Evolutionary conservation across 2,329 filamentous ascomycete genomes (phyloP).

Genomic region (Grosmannia clavigera): DNA sequence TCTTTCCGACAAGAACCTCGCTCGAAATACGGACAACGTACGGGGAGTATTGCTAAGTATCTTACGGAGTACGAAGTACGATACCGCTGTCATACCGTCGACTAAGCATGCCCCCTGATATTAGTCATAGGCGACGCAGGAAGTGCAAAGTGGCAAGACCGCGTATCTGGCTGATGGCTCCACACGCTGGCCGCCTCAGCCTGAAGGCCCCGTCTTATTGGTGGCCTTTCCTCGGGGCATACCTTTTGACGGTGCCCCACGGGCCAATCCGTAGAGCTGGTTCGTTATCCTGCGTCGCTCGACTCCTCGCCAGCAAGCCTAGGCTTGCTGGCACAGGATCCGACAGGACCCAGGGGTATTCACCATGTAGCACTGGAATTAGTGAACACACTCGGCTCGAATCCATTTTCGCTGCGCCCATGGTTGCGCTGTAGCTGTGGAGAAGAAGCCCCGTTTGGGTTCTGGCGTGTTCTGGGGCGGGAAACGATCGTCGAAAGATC

Average conservation of each 20-base stretch:
- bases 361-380: neutral
- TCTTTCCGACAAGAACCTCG: too few relatives aligned
- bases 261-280: neutral
- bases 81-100: too few relatives aligned
- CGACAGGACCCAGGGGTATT: neutral
- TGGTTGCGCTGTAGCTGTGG: neutral
- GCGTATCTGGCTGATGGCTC: too few relatives aligned
- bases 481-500: neutral
- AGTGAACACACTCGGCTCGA: neutral
- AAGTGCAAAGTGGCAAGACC: neutral
- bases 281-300: too few relatives aligned
- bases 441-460: neutral
- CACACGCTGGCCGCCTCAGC: neutral
- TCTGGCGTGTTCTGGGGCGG: slow-evolving; percentile 1
- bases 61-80: too few relatives aligned
- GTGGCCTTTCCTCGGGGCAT: slow-evolving; percentile 13
- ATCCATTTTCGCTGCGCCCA: neutral
- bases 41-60: too few relatives aligned
- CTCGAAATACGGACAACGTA: too few relatives aligned
- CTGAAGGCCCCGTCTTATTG: slow-evolving; percentile 4
- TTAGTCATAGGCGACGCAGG: neutral
- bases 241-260: neutral
- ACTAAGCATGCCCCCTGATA: too few relatives aligned
- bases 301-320: too few relatives aligned
- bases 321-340: neutral